phyloP scores from a whole-genome alignment of 169 alveolate genomes.

The Toxoplasma gondii region DNA sequence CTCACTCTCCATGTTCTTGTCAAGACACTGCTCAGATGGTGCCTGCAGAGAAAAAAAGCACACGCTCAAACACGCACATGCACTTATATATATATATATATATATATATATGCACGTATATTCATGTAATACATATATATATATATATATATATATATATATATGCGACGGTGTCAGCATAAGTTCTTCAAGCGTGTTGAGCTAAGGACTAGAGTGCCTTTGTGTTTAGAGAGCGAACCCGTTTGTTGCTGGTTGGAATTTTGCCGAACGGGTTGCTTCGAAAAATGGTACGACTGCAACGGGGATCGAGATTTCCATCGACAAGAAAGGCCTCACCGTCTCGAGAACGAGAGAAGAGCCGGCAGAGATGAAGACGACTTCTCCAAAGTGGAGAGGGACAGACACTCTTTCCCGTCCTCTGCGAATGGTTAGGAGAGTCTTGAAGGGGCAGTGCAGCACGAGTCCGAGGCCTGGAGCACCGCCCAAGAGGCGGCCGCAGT shows the following conservation, averaged over 20 bases:
- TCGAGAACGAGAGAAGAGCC: not conserved
- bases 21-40: not conserved
- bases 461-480: slow-evolving; percentile 25
- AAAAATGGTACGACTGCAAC: too few species aligned
- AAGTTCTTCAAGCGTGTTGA: too few species aligned
- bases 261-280: too few species aligned
- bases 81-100: not conserved
- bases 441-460: not conserved
- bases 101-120: not conserved
- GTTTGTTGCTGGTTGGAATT: too few species aligned
- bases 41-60: too few species aligned
- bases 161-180: too few species aligned
- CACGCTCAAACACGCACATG: not conserved
- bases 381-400: slow-evolving; percentile 1
- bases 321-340: not conserved
- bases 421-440: not conserved
- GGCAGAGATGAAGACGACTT: slow-evolving; percentile 16
- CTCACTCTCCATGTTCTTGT: not conserved
- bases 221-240: too few species aligned
- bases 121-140: not conserved
- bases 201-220: too few species aligned
- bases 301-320: too few species aligned
- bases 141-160: not conserved
- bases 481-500: not conserved
- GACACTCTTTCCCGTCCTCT: not conserved